Evolutionary conservation across 2,329 filamentous ascomycete genomes (phyloP), one percentile per base, ranked within the genome.

Genomic region (Lojkania enalia): DNA sequence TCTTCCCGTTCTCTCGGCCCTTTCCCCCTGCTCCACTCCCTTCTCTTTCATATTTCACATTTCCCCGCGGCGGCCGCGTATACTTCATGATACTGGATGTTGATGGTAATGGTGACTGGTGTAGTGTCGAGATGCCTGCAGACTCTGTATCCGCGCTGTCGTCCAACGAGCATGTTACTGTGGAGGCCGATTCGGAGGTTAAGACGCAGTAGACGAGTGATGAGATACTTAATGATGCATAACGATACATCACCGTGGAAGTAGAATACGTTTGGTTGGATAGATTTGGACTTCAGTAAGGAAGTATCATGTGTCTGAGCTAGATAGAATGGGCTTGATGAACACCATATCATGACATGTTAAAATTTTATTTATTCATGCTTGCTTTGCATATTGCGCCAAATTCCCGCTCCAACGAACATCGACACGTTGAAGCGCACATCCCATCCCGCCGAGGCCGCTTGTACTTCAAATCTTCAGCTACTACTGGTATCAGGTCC

Each of bases 161-260:
- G 59, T 76, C 74, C 48, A 81, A 87, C 74, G 82, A 88, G 53
- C 79, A 90, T 63, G 77, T 96, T 68, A 79, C 90, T 33, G 87
- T 96, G 46, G 92, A 97, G 79, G 61, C 71, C 47, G 90, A 96
- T 70, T 71, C 77, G 36, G 77, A 81, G 60, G 82, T 95, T 50
- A 83, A 57, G 60, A 94, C 81, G 5, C 86, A 92, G 78, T 92
- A 84, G 68, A 69, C 25, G 25, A 11, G n/a, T n/a, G n/a, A n/a
- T n/a, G n/a, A n/a, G n/a, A n/a, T n/a, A n/a, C n/a, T n/a, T n/a
- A n/a, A n/a, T n/a, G n/a, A n/a, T 11, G 3, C n/a, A 11, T 21
- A 20, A 25, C 36, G 20, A 25, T 13, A 13, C 19, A 29, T 19
- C 12, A 21, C n/a, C 14, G 18, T 35, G 19, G 13, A 35, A 13